phyloP scores from a whole-genome alignment of 257 asterid species.

The Solanum habrochaites region DNA sequence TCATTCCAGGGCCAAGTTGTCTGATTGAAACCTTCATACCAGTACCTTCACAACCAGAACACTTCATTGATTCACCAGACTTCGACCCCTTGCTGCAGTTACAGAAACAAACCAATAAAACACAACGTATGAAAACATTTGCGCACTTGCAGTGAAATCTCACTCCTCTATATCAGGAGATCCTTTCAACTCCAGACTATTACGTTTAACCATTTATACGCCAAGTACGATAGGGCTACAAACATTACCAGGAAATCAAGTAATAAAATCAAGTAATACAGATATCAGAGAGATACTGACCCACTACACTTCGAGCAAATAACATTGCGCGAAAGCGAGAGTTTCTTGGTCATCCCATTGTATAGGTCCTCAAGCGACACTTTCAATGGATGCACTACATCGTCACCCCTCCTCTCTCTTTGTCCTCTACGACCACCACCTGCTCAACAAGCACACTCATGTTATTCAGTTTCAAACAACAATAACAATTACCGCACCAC shows the following conservation, averaged over 20 bases:
- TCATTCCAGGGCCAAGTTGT: conserved; percentile 61
- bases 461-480: background rate
- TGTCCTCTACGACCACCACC: conserved; percentile 62
- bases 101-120: background rate
- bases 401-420: conserved; percentile 64
- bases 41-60: conserved; percentile 56
- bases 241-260: background rate
- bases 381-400: conserved; percentile 58
- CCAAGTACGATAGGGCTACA: background rate
- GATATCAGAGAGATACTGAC: conserved; percentile 8
- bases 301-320: conserved; percentile 61
- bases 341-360: conserved; percentile 48
- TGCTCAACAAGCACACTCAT: conserved; percentile 1
- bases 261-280: background rate
- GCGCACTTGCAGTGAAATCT: background rate
- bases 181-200: background rate
- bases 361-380: conserved; percentile 56
- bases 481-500: background rate
- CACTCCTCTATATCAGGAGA: background rate
- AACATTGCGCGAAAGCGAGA: conserved; percentile 50
- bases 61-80: conserved; percentile 52
- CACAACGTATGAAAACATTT: background rate
- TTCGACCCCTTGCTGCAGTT: conserved; percentile 54
- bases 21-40: conserved; percentile 62
- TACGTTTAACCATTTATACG: background rate